Conservation (phyloP, 768 basidiomycete species). For the Leccinellum rugosiceps region DNA sequence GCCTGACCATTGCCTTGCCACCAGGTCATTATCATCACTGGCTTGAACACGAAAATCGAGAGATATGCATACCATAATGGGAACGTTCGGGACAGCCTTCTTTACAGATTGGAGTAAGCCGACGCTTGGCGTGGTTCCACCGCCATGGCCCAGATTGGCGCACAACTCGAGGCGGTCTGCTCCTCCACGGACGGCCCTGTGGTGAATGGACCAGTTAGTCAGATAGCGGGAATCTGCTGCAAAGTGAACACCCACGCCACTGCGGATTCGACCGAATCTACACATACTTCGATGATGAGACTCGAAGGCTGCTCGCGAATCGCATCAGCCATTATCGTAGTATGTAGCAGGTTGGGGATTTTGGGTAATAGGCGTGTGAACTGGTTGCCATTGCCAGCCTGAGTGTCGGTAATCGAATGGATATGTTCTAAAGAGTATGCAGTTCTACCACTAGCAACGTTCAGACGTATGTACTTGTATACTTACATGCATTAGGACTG, state of each 20-base stretch:
- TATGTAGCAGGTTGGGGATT: background rate
- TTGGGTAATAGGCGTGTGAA: background rate
- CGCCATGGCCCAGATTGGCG: slow-evolving; percentile 64
- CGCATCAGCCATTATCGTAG: background rate
- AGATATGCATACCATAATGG: slow-evolving; percentile 65
- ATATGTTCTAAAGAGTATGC: too few species aligned
- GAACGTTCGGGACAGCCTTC: slow-evolving; percentile 43
- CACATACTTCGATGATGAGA: slow-evolving; percentile 57
- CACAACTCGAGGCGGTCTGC: slow-evolving; percentile 79
- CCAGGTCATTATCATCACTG: background rate
- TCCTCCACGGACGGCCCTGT: slow-evolving; percentile 67
- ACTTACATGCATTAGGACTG: too few species aligned
- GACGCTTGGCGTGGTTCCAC: slow-evolving; percentile 80
- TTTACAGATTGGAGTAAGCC: slow-evolving; percentile 65
- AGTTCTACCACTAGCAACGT: too few species aligned
- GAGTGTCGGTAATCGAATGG: too few species aligned
- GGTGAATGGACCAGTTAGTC: slow-evolving; percentile 3
- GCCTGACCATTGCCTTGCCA: slow-evolving; percentile 72
- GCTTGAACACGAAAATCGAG: background rate
- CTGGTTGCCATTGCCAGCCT: too few species aligned
- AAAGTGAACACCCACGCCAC: slow-evolving; percentile 44
- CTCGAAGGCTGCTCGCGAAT: slow-evolving; percentile 1
- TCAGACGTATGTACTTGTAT: too few species aligned
- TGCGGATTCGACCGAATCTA: slow-evolving; percentile 76
- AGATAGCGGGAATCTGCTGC: background rate